A percentile compares a stretch with the other conserved stretches of the same genome.
Evolutionary conservation across 768 basidiomycete species (phyloP).

Genomic region (Boletus edulis): DNA sequence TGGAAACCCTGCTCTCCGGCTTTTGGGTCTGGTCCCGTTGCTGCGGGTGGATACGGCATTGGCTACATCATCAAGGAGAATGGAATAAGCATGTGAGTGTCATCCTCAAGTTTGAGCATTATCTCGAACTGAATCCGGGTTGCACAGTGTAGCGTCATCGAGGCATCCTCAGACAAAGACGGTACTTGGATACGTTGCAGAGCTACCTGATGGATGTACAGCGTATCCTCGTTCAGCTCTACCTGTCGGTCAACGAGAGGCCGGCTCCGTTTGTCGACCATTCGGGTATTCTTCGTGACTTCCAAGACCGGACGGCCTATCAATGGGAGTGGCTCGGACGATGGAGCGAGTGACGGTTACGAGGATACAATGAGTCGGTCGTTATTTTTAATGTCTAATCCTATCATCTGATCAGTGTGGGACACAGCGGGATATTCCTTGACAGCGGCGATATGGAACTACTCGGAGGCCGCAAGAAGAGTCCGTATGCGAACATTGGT

Average conservation of each 20-base stretch:
- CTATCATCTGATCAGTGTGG: slow-evolving; percentile 10
- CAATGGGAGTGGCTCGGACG: slow-evolving; percentile 42
- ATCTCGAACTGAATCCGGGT: not conserved
- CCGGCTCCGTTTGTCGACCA: slow-evolving; percentile 82
- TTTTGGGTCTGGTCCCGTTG: slow-evolving; percentile 95
- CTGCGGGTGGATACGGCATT: slow-evolving; percentile 92
- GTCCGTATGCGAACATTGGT: slow-evolving; percentile 65
- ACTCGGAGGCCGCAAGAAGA: slow-evolving; percentile 59
- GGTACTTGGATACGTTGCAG: slow-evolving; percentile 84
- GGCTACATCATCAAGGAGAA: slow-evolving; percentile 99
- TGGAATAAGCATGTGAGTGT: slow-evolving; percentile 72
- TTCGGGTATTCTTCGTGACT: slow-evolving; percentile 64
- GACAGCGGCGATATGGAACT: slow-evolving; percentile 73
- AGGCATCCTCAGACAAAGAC: slow-evolving; percentile 91
- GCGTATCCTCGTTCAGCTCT: slow-evolving; percentile 72
- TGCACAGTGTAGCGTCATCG: slow-evolving; percentile 75
- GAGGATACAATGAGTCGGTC: slow-evolving; percentile 62
- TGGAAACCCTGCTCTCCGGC: slow-evolving; percentile 87
- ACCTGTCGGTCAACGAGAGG: slow-evolving; percentile 82
- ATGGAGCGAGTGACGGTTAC: slow-evolving; percentile 43
- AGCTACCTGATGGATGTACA: slow-evolving; percentile 83
- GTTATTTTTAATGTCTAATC: not conserved
- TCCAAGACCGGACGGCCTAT: slow-evolving; percentile 73
- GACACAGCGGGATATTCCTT: slow-evolving; percentile 68
- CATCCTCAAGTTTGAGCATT: not conserved